Base-by-base conservation (phyloP, 306 rosid genomes). In the Begonia masoniana region DNA sequence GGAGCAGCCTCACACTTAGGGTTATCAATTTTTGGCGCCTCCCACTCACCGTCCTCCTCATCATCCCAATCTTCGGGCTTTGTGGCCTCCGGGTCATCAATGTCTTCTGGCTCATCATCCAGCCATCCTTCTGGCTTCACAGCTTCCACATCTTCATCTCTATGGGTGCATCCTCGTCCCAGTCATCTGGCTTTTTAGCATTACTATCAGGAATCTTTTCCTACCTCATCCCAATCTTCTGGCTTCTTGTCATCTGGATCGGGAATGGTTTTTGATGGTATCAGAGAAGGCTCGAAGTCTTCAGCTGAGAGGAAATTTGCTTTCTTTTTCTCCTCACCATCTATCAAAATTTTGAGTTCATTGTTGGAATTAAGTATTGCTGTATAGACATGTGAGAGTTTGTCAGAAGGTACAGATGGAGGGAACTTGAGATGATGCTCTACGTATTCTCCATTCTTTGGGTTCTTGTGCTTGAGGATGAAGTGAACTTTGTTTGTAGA, bases 81-180 rank as follows among this genome's bases (percentile, higher is more conserved):
- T 9, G 88, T 47, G 52, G 96, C 86, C 0, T 91, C 96, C 0
- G 99, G 99, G 46, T 91, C 94, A 46, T 91, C 94, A 10, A 83
- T 57, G 65, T 91, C 99, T 58, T 85, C 99, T 12, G 99, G 96
- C 66, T 91, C 99, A 21, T 91, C 92, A 60, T 91, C 99, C 63
- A 91, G 71, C 99, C 96, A 91, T 50, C 94, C 99, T 65, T 91
- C 96, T 15, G 96, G 99, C 65, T 91, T 91, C 76, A 70, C 99
- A 11, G 96, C 96, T 50, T 91, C 96, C 58, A 67, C 94, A 66
- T 91, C 99, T 17, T 23, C 71, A 58, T 91, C 75, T 91, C 96
- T 72, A 81, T 51, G 49, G 96, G 92, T 43, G 99, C 96, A 57
- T 86, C 94, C 79, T 91, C 99, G 26, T 91, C 99, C 99, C 99